Conservation (phyloP, 208 protist genomes). For the Trypanosoma theileri region DNA sequence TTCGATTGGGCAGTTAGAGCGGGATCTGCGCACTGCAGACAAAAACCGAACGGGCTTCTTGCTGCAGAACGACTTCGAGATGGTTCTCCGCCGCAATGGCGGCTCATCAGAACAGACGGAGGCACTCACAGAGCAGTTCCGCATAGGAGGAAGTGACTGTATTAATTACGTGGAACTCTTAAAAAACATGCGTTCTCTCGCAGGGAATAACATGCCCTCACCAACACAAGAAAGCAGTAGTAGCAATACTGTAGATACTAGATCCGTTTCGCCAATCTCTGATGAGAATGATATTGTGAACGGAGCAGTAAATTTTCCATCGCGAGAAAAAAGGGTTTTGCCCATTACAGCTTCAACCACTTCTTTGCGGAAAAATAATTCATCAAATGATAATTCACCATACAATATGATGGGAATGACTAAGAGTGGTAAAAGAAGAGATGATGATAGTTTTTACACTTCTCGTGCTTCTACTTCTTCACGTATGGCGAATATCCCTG, state of each 20-base stretch:
- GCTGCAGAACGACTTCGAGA: slow-evolving; percentile 18
- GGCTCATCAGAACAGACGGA: slow-evolving; percentile 25
- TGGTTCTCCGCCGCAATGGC: slow-evolving; percentile 29
- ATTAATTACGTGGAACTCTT: slow-evolving; percentile 20
- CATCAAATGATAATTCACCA: not conserved
- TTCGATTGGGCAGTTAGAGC: slow-evolving; percentile 32
- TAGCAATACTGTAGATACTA: not conserved
- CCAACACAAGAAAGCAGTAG: not conserved
- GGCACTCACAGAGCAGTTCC: slow-evolving; percentile 34
- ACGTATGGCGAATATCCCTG: not conserved
- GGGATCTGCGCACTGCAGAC: slow-evolving; percentile 27
- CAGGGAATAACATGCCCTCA: not conserved
- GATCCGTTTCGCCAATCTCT: slow-evolving; percentile 2
- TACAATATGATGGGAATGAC: not conserved
- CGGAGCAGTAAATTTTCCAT: not conserved
- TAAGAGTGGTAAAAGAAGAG: not conserved
- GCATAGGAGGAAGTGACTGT: not conserved
- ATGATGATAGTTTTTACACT: not conserved
- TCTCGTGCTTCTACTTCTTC: not conserved
- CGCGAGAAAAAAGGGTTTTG: not conserved
- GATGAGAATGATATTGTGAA: not conserved
- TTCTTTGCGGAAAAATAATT: not conserved
- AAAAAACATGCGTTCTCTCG: slow-evolving; percentile 14
- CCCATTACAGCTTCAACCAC: not conserved
- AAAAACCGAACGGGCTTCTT: slow-evolving; percentile 24